Evolutionary conservation across 2,329 filamentous ascomycete genomes (phyloP), one percentile per base, ranked within the genome.

Genomic region (Venturia aucupariae): DNA sequence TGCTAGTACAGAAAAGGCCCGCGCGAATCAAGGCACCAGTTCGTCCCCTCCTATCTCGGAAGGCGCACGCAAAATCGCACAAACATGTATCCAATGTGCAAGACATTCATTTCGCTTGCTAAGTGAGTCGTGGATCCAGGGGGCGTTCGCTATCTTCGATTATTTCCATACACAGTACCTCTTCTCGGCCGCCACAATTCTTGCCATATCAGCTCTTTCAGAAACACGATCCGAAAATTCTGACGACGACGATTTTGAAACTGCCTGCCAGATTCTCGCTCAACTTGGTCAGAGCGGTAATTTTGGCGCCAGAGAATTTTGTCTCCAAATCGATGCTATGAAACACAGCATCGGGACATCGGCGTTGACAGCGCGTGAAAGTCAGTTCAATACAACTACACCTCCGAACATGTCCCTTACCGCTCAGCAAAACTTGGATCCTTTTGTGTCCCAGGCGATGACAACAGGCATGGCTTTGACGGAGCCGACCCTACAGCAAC

Each of bases 271-370:
- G 2, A 74, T 79, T 11, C 69, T 80, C 0, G 71, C 73, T 0
- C 75, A 78, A 44, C 67, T 80, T 0, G 74, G 74, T 11, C 70
- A 72, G 1, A 75, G 71, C 13, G 78, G 78, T 0, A 80, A 79
- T 61, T 73, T 76, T 46, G 73, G 74, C 0, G 78, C 78, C 0
- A 72, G 70, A 7, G 77, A 80, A 65, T 79, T 77, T 32, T 76
- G 71, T 27, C 70, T 72, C n/a, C 77, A 80, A 48, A 67, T 78
- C 6, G 76, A 78, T 15, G 60, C 60, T 27, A 62, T 62, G 19
- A 41, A 62, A n/a, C 35, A 60, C n/a, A 60, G 83, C 86, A 62
- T 88, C 77, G 69, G 88, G 86, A 70, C 87, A n/a, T 54, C 48
- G 15, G 48, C 7, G 24, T 32, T 30, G 48, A 19, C 48, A 15